Conservation (phyloP, 495 filamentous ascomycete species). For the Penicillium argentinense region DNA sequence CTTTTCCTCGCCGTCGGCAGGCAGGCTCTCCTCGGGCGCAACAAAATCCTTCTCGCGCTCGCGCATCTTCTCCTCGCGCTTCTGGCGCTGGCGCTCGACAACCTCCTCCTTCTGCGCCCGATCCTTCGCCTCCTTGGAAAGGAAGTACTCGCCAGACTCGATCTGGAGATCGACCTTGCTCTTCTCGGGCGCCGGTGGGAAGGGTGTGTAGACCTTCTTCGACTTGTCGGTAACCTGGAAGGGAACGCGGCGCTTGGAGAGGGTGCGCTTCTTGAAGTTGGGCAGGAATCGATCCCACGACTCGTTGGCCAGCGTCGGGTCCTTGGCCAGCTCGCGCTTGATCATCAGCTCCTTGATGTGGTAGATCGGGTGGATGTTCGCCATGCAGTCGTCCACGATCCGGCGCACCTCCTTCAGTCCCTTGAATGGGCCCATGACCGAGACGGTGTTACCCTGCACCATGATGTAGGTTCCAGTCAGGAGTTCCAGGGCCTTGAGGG, state of each 20-base stretch:
- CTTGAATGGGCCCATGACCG: constrained; percentile 87
- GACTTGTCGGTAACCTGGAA: constrained; percentile 87
- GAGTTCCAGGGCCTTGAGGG: constrained; percentile 93
- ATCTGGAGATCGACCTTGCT: constrained; percentile 98
- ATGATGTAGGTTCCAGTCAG: constrained; percentile 91
- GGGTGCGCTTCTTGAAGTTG: constrained; percentile 94
- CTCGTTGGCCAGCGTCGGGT: constrained; percentile 81
- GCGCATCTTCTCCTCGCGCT: constrained; percentile 85
- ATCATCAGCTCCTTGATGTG: constrained; percentile 99
- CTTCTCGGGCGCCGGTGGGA: constrained; percentile 74
- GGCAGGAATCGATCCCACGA: constrained; percentile 96
- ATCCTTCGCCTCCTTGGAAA: constrained; percentile 88
- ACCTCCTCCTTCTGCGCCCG: constrained; percentile 74
- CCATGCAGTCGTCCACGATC: constrained; percentile 94
- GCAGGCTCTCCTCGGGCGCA: constrained; percentile 70
- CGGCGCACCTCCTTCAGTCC: constrained; percentile 90
- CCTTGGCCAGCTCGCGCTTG: constrained; percentile 95
- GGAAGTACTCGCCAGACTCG: constrained; percentile 96
- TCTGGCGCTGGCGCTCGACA: constrained; percentile 76
- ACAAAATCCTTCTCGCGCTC: constrained; percentile 82
- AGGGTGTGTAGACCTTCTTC: constrained; percentile 91
- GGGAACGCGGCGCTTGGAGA: constrained; percentile 80
- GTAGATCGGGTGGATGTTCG: constrained; percentile 90
- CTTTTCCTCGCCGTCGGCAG: constrained; percentile 47
- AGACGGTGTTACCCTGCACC: constrained; percentile 96